Conservation (phyloP, 176 grass and related monocot species). For the Otatea glauca region DNA sequence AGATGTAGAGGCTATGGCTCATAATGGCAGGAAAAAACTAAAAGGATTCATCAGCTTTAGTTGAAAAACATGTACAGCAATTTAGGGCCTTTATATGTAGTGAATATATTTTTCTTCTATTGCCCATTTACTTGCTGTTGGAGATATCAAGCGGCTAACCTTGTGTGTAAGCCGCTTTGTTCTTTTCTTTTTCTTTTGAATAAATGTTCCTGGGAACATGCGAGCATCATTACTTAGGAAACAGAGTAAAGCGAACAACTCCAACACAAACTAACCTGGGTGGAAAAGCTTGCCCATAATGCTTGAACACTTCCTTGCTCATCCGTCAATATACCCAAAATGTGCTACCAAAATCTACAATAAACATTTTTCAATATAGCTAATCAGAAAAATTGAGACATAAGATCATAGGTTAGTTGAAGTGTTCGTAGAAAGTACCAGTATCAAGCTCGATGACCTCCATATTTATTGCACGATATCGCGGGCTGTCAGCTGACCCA, state of each 20-base stretch:
- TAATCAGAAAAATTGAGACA: slow-evolving; percentile 7
- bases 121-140: slow-evolving; percentile 43
- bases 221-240: slow-evolving; percentile 47
- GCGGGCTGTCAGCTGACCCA: slow-evolving; percentile 90
- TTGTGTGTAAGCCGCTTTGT: slow-evolving; percentile 57
- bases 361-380: slow-evolving; percentile 34
- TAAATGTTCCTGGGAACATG: slow-evolving; percentile 47
- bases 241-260: slow-evolving; percentile 37
- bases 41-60: background rate
- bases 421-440: slow-evolving; percentile 55
- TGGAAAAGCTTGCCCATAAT: slow-evolving; percentile 99
- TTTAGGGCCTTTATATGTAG: slow-evolving; percentile 12
- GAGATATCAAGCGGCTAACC: slow-evolving; percentile 48
- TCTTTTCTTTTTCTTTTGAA: slow-evolving; percentile 59
- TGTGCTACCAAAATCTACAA: slow-evolving; percentile 94
- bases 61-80: background rate
- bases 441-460: slow-evolving; percentile 99
- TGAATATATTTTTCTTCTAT: slow-evolving; percentile 1
- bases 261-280: slow-evolving; percentile 73
- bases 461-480: slow-evolving; percentile 98
- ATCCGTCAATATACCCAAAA: slow-evolving; percentile 96
- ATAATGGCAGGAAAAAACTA: background rate
- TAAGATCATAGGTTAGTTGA: background rate
- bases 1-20: slow-evolving; percentile 9
- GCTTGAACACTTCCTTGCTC: slow-evolving; percentile 98